Conservation (phyloP, 2,329 filamentous ascomycete genomes). For the Dichotomopilus funicola region DNA sequence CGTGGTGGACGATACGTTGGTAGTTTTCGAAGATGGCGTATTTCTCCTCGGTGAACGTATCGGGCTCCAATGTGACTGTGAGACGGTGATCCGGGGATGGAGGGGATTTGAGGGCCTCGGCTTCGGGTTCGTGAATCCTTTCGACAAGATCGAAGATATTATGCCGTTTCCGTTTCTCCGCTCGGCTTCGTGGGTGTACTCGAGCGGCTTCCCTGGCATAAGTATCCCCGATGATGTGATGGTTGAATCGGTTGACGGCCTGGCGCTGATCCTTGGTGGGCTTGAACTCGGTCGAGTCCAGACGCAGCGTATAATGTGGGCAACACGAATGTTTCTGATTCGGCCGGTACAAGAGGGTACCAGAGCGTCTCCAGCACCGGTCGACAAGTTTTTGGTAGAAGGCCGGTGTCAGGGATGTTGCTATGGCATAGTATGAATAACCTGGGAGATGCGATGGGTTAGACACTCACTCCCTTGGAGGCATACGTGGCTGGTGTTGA, state of each 20-base stretch:
- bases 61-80: slow-evolving; percentile 62
- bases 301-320: slow-evolving; percentile 78
- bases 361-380: slow-evolving; percentile 71
- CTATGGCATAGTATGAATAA: slow-evolving; percentile 64
- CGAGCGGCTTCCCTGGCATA: slow-evolving; percentile 60
- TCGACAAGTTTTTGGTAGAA: slow-evolving; percentile 69
- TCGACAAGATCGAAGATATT: slow-evolving; percentile 61
- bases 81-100: slow-evolving; percentile 62
- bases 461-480: slow-evolving; percentile 3
- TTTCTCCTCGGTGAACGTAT: slow-evolving; percentile 70
- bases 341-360: slow-evolving; percentile 66
- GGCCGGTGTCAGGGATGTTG: slow-evolving; percentile 52
- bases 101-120: slow-evolving; percentile 45
- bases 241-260: slow-evolving; percentile 66
- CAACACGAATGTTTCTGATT: slow-evolving; percentile 79
- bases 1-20: slow-evolving; percentile 65
- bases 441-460: slow-evolving; percentile 40
- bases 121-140: slow-evolving; percentile 65
- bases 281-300: slow-evolving; percentile 60
- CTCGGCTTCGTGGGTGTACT: slow-evolving; percentile 60
- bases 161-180: slow-evolving; percentile 56
- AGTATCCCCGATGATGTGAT: slow-evolving; percentile 58
- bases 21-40: slow-evolving; percentile 68
- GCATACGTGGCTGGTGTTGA: neutral
- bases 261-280: slow-evolving; percentile 68